Evolutionary conservation across 2,329 filamentous ascomycete genomes (phyloP), one percentile per base, ranked within the genome.

Genomic region (Teratosphaeriaceae sp.): DNA sequence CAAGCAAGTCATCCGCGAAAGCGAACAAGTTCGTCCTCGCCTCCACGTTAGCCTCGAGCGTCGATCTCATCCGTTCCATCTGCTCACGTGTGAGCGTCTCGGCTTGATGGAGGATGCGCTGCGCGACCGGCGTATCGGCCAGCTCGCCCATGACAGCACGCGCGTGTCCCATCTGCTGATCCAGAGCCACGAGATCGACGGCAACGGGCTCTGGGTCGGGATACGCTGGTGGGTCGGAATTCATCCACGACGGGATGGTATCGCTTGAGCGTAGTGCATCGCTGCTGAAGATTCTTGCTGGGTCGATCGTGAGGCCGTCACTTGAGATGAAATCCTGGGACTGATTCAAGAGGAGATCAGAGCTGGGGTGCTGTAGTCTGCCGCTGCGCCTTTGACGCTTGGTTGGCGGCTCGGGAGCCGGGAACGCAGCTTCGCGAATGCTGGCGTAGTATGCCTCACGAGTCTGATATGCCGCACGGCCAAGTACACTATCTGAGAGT

Each of bases 11-110:
- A 22, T 41, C 38, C 20, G 38, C 38, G 15, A 41, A 41, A 8
- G 22, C 27, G 15, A 21, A 5, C 15, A 34, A 11, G n/a, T 34
- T 16, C 38, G 8, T 20, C 29, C 38, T 30, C 15, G 38, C 26
- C 26, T 31, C 29, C 5, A 34, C 18, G 16, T 31, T 20, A 15
- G 15, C 19, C 38, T 41, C 38, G 4, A 41, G 29, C 7, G 34
- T 18, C 27, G 7, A 6, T 18, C 20, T 8, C 38, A 41, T 34
- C 27, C 38, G 20, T 29, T 41, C 38, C 8, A 41, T 11, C 19
- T 34, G 38, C 38, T 34, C 38, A 31, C 38, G 38, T n/a, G 38
- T 33, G 19, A 41, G 29, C 27, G 5, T n/a, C 12, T 24, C 22
- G 16, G 38, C 38, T 24, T 22, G 31, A 6, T 20, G 27, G 3